Evolutionary conservation across 2,329 filamentous ascomycete species (phyloP), one percentile per base, ranked within the genome.

Genomic region (Apiospora koreana): DNA sequence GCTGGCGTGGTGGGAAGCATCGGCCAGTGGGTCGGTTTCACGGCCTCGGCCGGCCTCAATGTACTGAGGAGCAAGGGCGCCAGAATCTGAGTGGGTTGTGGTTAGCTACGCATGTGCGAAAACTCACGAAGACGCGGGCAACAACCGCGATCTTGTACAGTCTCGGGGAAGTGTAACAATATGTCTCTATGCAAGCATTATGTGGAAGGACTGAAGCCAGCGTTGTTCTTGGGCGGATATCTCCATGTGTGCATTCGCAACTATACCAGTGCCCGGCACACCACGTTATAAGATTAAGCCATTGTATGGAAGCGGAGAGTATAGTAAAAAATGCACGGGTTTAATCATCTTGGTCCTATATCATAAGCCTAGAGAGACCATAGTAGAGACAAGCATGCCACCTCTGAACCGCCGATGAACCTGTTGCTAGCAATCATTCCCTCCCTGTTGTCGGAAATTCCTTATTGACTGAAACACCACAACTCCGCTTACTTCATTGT

Each of bases 1-100:
- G 91, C 92, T 3, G 85, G 86, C 28, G 86, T 90, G 14, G 77
- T 93, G 28, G 86, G 88, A 16, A 88, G 89, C 21, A 80, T 95
- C 25, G 87, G 90, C 62, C 87, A 94, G 78, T 98, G 94, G 91
- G 81, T 92, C n/a, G 90, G 92, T 7, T 98, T 97, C 80, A 94
- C 94, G 65, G 91, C 91, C 3, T 89, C 88, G 69, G 93, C 93
- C 7, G 87, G 91, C 21, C 81, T 98, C 69, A 97, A 97, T 77
- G 86, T 97, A 68, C 83, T 97, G 74, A 88, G 95, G 82, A 98
- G 94, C 81, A 97, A 95, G 83, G 95, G 95, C 0, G 84, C 94
- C 73, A 91, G 92, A 78, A 90, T 98, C 80, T 97, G 81, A 43
- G 42, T 45, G n/a, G 8, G 9, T 62, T 12, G 31, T 9, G 21